These are phyloP conservation scores for Xerocomellus chrysenteron DNA, from an alignment of 768 basidiomycete species.

Conservation along the genomic window DNA sequence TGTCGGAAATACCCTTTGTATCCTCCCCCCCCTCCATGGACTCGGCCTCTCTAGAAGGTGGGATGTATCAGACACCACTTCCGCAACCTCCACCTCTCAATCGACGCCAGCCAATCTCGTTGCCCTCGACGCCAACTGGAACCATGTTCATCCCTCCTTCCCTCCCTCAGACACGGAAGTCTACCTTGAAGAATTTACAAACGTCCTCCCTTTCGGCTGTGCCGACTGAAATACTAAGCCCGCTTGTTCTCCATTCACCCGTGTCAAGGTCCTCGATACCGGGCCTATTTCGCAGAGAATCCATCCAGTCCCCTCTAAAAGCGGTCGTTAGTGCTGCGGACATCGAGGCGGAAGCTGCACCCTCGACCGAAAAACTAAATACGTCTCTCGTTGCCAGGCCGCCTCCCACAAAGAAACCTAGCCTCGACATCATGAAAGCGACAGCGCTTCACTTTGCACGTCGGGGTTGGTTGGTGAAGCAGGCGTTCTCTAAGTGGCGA, in stretches of 20 bases:
- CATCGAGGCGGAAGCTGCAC: constrained; percentile 7
- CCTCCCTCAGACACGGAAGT: constrained; percentile 13
- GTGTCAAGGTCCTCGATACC: constrained; percentile 20
- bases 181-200: constrained; percentile 27
- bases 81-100: constrained; percentile 29
- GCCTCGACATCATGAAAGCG: constrained; percentile 33
- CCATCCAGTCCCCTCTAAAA: constrained; percentile 27
- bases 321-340: constrained; percentile 9
- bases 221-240: constrained; percentile 32
- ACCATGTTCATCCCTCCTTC: constrained; percentile 17
- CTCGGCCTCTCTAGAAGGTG: constrained; percentile 3
- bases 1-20: constrained; percentile 4
- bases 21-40: constrained; percentile 18
- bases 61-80: constrained; percentile 10
- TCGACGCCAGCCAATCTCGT: constrained; percentile 32
- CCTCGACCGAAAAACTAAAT: constrained; percentile 1
- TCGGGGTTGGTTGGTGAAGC: constrained; percentile 40
- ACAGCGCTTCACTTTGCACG: constrained; percentile 44
- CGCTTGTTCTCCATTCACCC: constrained; percentile 30
- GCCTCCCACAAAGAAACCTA: constrained; percentile 12
- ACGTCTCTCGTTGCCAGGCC: constrained; percentile 1
- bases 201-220: constrained; percentile 20
- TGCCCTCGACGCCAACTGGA: constrained; percentile 34
- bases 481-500: constrained; percentile 47
- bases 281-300: constrained; percentile 22